phyloP scores from a whole-genome alignment of 805 yeast genomes.

The Myxozyma mucilagina region DNA sequence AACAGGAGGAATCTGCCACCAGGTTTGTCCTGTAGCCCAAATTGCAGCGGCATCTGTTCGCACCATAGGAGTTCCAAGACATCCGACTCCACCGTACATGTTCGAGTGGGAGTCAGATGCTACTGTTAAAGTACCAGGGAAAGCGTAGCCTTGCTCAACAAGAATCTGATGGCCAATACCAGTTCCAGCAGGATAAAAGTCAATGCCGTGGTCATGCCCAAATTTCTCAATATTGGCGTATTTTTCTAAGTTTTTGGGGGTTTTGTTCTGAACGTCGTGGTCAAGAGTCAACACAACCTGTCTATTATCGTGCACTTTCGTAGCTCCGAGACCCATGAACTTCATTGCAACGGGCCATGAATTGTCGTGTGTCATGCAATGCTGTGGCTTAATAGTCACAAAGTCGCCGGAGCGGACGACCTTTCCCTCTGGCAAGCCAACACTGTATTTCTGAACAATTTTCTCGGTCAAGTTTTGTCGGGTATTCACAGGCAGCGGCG shows the following conservation, averaged over 20 bases:
- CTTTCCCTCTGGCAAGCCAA: constrained; percentile 75
- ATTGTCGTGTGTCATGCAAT: constrained; percentile 99
- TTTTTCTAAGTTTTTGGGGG: constrained; percentile 84
- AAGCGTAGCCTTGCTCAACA: constrained; percentile 99
- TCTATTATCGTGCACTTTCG: constrained; percentile 72
- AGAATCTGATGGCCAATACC: constrained; percentile 99
- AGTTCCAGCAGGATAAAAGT: constrained; percentile 97
- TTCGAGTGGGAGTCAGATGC: constrained; percentile 98
- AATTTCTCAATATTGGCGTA: constrained; percentile 85
- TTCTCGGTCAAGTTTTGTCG: constrained; percentile 90
- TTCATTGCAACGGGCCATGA: constrained; percentile 99
- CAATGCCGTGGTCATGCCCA: constrained; percentile 87
- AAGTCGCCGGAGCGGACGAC: constrained; percentile 86
- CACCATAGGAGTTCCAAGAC: constrained; percentile 95
- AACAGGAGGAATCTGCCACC: constrained; percentile 99
- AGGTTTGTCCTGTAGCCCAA: constrained; percentile 99
- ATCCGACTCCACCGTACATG: constrained; percentile 95
- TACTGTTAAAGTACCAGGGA: constrained; percentile 88
- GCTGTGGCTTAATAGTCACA: constrained; percentile 91
- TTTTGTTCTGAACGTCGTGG: constrained; percentile 94
- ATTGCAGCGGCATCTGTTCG: constrained; percentile 98
- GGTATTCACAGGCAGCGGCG: not conserved
- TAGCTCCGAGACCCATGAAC: constrained; percentile 93
- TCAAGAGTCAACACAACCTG: constrained; percentile 96
- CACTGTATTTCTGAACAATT: constrained; percentile 90